Evolutionary conservation across 2,329 filamentous ascomycete genomes (phyloP), one percentile per base, ranked within the genome.

Genomic region (Pestalotiopsis fici): DNA sequence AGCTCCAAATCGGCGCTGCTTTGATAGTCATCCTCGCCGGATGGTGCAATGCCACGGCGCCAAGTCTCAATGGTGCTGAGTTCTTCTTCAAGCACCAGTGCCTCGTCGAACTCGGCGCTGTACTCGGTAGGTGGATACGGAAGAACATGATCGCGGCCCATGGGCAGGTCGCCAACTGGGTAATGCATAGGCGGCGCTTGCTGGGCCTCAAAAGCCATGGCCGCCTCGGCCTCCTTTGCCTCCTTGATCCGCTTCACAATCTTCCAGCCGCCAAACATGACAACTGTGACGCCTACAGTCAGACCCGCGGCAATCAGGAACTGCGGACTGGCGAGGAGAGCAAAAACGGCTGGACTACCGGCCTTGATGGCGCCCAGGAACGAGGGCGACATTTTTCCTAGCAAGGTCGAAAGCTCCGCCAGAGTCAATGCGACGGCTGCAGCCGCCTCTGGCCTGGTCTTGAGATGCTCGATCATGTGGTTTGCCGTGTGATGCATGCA

Each of bases 181-280:
- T 73, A 47, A 74, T 77, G 18, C 72, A 73, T 25, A 15, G 31
- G 37, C 31, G 59, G 37, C 21, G 11, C 74, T 66, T 50, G 50
- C 55, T 55, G 9, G 18, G 64, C 27, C 43, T 75, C 71, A 56
- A 79, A 76, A 1, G 77, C 78, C 72, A 79, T 76, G 28, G 68
- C 59, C 27, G 57, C 68, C 13, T 25, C 25, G 25, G 70, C 67
- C 43, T 75, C 74, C 56, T 77, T 77, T 18, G 76, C 77, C 65
- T 86, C 85, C 68, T 81, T 79, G 71, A 98, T 93, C 73, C 90
- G 91, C 85, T 98, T 97, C 81, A 99, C 90, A 78, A 99, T 98
- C 82, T 97, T 98, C 87, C 94, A 98, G 4, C 96, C 95, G 65
- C 96, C 96, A 68, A 99, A 93, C 78, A 96, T 95, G 74, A 99